Percentiles rank a stretch among this genome's conserved stretches.
Evolutionary conservation across 2,329 filamentous ascomycete species (phyloP).

Genomic region (Endoconidiophora laricicola): DNA sequence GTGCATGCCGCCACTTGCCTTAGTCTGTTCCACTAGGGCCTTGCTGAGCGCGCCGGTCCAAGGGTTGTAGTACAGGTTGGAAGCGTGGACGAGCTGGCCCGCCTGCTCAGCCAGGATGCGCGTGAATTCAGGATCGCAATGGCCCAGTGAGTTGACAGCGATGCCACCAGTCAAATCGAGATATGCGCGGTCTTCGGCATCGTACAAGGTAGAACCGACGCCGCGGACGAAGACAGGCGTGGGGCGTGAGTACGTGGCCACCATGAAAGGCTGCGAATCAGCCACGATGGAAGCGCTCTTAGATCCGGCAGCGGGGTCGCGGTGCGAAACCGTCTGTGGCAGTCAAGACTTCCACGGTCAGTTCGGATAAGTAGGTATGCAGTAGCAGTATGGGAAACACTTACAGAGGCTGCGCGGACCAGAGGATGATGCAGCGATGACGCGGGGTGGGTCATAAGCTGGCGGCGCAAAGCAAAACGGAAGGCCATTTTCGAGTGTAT

Average conservation of each 20-base stretch:
- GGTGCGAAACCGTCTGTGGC: slow-evolving; percentile 33
- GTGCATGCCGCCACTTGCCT: slow-evolving; percentile 65
- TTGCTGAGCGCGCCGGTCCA: slow-evolving; percentile 87
- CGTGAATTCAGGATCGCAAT: slow-evolving; percentile 67
- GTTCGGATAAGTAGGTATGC: neutral
- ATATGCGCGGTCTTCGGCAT: slow-evolving; percentile 76
- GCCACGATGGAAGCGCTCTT: slow-evolving; percentile 57
- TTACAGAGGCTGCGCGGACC: slow-evolving; percentile 22
- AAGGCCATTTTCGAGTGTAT: slow-evolving; percentile 23
- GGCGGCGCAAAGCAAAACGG: slow-evolving; percentile 24
- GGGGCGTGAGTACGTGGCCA: slow-evolving; percentile 84
- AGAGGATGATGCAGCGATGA: slow-evolving; percentile 19
- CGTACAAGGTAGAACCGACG: slow-evolving; percentile 75
- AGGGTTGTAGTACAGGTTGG: slow-evolving; percentile 92
- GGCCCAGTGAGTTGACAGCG: slow-evolving; percentile 82
- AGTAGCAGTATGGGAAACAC: slow-evolving; percentile 9
- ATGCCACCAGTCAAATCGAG: slow-evolving; percentile 93
- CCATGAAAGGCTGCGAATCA: slow-evolving; percentile 74
- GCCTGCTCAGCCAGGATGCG: slow-evolving; percentile 64
- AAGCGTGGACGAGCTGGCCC: slow-evolving; percentile 71
- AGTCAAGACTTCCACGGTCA: neutral
- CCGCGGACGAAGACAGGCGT: slow-evolving; percentile 80
- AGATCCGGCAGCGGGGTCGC: slow-evolving; percentile 59
- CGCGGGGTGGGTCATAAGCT: slow-evolving; percentile 20
- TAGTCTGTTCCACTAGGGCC: slow-evolving; percentile 66